Conservation (phyloP, 148 eudicot species). For the Camellia sinensis region DNA sequence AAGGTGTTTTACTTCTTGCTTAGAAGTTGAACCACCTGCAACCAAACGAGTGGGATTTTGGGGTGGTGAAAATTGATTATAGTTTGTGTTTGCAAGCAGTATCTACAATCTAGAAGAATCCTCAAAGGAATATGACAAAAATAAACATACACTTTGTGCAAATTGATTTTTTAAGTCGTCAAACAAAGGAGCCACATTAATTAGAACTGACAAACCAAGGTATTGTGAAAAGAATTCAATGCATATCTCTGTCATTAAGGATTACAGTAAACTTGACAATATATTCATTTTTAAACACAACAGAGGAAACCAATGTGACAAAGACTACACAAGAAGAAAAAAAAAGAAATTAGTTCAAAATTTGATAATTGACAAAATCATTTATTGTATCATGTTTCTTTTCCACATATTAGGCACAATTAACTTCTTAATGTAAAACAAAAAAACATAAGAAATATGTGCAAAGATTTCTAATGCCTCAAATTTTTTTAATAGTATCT, state of each 20-base stretch:
- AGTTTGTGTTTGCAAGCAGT: neutral
- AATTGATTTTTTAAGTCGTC: neutral
- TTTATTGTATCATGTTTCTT: too few species aligned
- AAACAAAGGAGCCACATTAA: neutral
- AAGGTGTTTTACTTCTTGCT: slow-evolving; percentile 83
- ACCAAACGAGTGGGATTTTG: slow-evolving; percentile 10
- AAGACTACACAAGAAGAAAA: too few species aligned
- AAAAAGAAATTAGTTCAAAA: too few species aligned
- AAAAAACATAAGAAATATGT: neutral
- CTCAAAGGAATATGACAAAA: neutral
- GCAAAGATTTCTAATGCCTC: neutral
- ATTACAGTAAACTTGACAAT: neutral
- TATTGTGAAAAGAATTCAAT: neutral
- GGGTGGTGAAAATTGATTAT: neutral
- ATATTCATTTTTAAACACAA: neutral
- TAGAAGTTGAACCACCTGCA: slow-evolving; percentile 65
- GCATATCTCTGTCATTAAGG: neutral
- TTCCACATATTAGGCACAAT: too few species aligned
- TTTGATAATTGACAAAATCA: too few species aligned
- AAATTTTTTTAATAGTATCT: too few species aligned
- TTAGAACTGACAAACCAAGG: neutral
- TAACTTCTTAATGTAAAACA: too few species aligned
- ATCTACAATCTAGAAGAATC: neutral
- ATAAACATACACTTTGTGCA: neutral
- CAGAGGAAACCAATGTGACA: neutral